phyloP scores from a whole-genome alignment of 371 early-diverging fungal genomes.

The Syncephalastrum racemosum region DNA sequence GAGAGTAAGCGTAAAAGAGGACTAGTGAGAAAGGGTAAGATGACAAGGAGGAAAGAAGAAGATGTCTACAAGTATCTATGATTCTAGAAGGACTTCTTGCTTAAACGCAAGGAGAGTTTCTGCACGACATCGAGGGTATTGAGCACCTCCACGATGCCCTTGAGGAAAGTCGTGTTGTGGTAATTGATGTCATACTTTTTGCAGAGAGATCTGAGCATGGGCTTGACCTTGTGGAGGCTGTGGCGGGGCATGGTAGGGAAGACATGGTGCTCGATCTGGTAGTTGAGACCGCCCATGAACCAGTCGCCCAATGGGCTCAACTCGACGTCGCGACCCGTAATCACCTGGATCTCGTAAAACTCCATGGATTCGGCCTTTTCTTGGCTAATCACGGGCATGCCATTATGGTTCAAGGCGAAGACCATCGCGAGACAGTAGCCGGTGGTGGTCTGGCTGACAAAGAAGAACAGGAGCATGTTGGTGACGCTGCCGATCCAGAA shows the following conservation, averaged over 20 bases:
- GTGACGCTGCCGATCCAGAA: constrained; percentile 54
- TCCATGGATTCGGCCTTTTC: constrained; percentile 71
- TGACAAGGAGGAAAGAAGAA: not conserved
- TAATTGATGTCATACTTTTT: constrained; percentile 71
- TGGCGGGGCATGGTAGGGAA: constrained; percentile 87
- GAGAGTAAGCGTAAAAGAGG: constrained; percentile 4
- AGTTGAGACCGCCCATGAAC: constrained; percentile 87
- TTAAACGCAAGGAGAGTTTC: constrained; percentile 55
- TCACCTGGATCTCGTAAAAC: constrained; percentile 76
- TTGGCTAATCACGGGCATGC: constrained; percentile 81
- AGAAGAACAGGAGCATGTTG: constrained; percentile 63
- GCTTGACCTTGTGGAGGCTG: constrained; percentile 64
- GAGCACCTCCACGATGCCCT: constrained; percentile 77
- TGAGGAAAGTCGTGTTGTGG: constrained; percentile 67
- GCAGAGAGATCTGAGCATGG: constrained; percentile 68
- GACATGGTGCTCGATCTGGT: constrained; percentile 81
- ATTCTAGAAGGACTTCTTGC: constrained; percentile 42
- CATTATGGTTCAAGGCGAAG: constrained; percentile 87
- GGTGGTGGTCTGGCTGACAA: constrained; percentile 69
- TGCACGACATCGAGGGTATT: constrained; percentile 61
- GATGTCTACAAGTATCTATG: not conserved
- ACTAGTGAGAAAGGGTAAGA: not conserved
- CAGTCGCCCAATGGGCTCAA: constrained; percentile 67
- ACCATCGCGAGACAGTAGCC: constrained; percentile 82
- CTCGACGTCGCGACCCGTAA: constrained; percentile 81